Conservation (phyloP, 345 rosid species). For the Eucalyptus caleyi region DNA sequence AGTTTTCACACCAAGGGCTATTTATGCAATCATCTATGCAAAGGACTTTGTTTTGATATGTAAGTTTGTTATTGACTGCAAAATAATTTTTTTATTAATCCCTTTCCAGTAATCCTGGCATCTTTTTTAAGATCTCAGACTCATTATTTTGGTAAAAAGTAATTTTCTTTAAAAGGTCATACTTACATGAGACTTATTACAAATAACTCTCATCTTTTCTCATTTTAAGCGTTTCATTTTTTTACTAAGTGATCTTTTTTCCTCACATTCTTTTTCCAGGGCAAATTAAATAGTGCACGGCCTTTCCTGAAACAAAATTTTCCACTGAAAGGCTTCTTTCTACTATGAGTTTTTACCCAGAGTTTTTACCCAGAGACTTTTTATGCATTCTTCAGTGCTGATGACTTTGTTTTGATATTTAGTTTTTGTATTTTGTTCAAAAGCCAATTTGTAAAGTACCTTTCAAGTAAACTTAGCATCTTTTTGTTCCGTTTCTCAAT, state of each 20-base stretch:
- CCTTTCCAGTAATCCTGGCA: not conserved
- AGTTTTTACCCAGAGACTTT: not conserved
- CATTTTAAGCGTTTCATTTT: not conserved
- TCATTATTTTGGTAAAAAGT: not conserved
- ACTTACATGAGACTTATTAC: not conserved
- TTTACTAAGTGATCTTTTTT: not conserved
- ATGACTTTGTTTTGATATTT: not conserved
- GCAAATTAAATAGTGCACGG: not conserved
- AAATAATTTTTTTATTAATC: no score
- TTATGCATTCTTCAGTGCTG: not conserved
- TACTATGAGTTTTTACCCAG: not conserved
- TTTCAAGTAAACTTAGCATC: not conserved
- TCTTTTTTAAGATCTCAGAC: not conserved
- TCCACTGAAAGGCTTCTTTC: not conserved
- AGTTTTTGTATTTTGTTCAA: not conserved
- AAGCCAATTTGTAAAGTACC: not conserved
- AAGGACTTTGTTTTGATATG: not conserved
- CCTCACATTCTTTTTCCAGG: not conserved
- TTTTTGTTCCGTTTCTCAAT: not conserved
- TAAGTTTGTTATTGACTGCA: not conserved
- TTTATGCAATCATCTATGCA: not conserved
- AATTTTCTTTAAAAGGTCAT: not conserved
- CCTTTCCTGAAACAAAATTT: not conserved
- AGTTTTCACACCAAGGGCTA: not conserved
- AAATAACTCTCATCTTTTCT: not conserved